Evolutionary conservation across 352 stramenopile genomes (phyloP).

Genomic region (Stephanocyclus meneghinianus): DNA sequence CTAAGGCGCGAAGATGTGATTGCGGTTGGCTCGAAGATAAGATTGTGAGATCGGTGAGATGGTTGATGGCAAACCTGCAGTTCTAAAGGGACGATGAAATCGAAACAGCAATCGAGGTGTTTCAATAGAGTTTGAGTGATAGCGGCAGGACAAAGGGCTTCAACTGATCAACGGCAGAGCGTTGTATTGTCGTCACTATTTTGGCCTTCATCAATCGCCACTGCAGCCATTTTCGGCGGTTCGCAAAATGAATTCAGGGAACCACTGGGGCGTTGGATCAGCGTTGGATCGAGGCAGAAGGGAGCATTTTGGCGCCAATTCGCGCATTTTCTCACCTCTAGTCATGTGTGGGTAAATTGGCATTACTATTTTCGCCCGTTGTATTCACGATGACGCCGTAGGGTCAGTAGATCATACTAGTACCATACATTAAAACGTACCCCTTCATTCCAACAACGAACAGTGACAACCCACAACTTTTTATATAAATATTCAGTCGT

Average conservation of each 20-base stretch:
- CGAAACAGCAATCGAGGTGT: not conserved
- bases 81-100: not conserved
- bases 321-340: too few species aligned
- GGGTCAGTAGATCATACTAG: too few species aligned
- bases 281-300: not conserved
- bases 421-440: too few species aligned
- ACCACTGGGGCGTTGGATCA: not conserved
- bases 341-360: too few species aligned
- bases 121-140: constrained; percentile 5
- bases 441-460: too few species aligned
- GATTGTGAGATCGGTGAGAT: constrained; percentile 4
- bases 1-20: not conserved
- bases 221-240: not conserved
- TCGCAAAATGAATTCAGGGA: not conserved
- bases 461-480: too few species aligned
- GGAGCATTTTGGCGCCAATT: too few species aligned
- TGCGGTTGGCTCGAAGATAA: not conserved
- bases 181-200: constrained; percentile 5
- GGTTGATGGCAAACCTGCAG: not conserved
- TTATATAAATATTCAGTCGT: too few species aligned
- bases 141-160: not conserved
- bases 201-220: constrained; percentile 5
- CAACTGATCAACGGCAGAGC: constrained; percentile 16
- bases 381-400: too few species aligned
- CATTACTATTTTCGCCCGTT: too few species aligned